A percentile compares a stretch with the other conserved stretches of the same genome.
Conservation (phyloP, 345 rosid species). For the Reutealis trisperma region DNA sequence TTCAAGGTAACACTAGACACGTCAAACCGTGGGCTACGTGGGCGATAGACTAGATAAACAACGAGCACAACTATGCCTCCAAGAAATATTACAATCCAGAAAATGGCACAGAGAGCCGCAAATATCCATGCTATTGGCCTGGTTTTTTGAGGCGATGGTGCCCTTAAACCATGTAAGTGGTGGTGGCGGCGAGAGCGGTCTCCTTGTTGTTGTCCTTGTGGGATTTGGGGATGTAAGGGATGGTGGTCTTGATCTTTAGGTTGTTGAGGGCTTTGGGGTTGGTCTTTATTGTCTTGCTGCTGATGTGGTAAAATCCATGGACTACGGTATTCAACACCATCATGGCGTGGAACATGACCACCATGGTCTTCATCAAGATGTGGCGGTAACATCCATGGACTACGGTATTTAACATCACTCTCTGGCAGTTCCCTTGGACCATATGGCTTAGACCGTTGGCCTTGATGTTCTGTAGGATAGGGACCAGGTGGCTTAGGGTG, state of each 20-base stretch:
- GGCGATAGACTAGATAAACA: conserved; percentile 76
- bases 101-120: conserved; percentile 61
- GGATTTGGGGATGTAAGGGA: background rate
- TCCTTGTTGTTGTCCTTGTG: conserved; percentile 20
- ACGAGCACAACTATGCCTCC: conserved; percentile 68
- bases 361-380: background rate
- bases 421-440: conserved; percentile 15
- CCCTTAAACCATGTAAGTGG: conserved; percentile 2
- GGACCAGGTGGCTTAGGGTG: too few relatives aligned
- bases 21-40: conserved; percentile 62
- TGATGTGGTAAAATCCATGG: conserved; percentile 6
- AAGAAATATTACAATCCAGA: conserved; percentile 53
- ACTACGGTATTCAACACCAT: conserved; percentile 1
- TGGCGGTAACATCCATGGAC: conserved; percentile 13
- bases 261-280: too few relatives aligned
- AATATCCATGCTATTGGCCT: conserved; percentile 41
- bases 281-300: too few relatives aligned
- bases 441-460: background rate
- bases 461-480: background rate
- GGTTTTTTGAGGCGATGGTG: conserved; percentile 38
- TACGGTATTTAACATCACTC: background rate
- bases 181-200: conserved; percentile 15
- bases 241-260: background rate
- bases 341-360: background rate
- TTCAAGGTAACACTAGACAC: conserved; percentile 67